phyloP scores from a whole-genome alignment of 257 asterid species.

The Lycium barbarum region DNA sequence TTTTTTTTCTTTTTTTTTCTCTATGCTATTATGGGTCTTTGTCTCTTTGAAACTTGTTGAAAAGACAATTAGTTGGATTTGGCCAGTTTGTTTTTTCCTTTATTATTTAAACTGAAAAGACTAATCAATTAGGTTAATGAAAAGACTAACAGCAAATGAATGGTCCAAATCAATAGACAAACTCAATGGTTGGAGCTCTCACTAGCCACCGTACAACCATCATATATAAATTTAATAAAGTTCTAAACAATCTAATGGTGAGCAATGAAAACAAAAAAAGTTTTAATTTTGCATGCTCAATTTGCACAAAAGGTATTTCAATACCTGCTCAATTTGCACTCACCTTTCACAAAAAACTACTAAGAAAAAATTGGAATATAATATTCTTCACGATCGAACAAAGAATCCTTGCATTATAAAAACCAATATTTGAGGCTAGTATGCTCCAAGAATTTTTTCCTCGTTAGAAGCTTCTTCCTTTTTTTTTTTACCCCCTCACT shows the following conservation, averaged over 20 bases:
- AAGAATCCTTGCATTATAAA: conserved; percentile 35
- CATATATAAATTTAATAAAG: not conserved
- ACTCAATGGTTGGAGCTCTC: not conserved
- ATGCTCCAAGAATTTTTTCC: conserved; percentile 35
- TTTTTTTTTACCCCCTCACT: not conserved
- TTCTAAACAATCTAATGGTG: conserved; percentile 1
- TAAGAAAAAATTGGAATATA: conserved; percentile 30
- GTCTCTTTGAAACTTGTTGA: not conserved
- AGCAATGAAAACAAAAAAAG: not conserved
- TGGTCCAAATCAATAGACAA: not conserved
- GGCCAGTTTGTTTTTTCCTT: not conserved
- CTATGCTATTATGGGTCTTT: not conserved
- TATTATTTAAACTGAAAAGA: not conserved
- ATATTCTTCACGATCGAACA: conserved; percentile 29
- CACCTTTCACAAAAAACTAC: not conserved
- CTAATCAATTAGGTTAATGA: not conserved
- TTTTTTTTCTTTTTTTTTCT: no score
- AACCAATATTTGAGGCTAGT: conserved; percentile 25
- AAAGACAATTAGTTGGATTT: not conserved
- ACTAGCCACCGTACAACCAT: not conserved
- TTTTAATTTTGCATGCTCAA: not conserved
- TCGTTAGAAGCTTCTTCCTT: conserved; percentile 32
- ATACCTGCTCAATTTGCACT: not conserved
- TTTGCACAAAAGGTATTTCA: conserved; percentile 22
- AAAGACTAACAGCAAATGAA: not conserved